Evolutionary conservation across 108 stramenopile genomes (phyloP).

Genomic region (Fistulifera solaris): DNA sequence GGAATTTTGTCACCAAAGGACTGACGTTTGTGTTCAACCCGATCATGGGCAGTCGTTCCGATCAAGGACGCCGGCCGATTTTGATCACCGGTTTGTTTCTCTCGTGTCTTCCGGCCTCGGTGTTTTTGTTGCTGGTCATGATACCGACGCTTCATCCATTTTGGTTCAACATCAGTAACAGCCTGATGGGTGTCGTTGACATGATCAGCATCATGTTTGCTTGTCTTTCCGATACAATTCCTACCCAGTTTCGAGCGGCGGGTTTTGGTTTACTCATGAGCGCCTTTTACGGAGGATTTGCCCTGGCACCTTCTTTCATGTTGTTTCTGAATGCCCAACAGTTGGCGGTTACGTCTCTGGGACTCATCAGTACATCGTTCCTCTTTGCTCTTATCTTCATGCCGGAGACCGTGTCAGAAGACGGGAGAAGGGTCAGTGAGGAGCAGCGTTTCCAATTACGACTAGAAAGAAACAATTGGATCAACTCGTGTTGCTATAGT

Average conservation of each 20-base stretch:
- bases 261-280: constrained; percentile 62
- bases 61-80: constrained; percentile 45
- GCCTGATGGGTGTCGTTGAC: constrained; percentile 40
- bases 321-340: constrained; percentile 40
- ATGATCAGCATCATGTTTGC: constrained; percentile 54
- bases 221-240: constrained; percentile 53
- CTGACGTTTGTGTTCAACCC: constrained; percentile 23
- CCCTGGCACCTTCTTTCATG: constrained; percentile 47
- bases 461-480: constrained; percentile 3
- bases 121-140: constrained; percentile 38
- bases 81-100: constrained; percentile 43
- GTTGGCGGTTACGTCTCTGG: constrained; percentile 30
- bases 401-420: constrained; percentile 61
- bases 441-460: constrained; percentile 15
- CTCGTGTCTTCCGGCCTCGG: constrained; percentile 31
- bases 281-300: constrained; percentile 56
- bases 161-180: constrained; percentile 44
- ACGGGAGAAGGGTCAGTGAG: constrained; percentile 11
- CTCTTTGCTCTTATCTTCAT: constrained; percentile 28
- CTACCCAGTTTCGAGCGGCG: constrained; percentile 44
- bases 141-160: constrained; percentile 33
- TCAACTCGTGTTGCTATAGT: not conserved
- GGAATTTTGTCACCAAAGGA: too few species aligned
- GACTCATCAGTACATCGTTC: constrained; percentile 26
- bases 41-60: constrained; percentile 57